phyloP scores from a whole-genome alignment of 2,329 filamentous ascomycete genomes.

The Penicillium sclerotigenum region DNA sequence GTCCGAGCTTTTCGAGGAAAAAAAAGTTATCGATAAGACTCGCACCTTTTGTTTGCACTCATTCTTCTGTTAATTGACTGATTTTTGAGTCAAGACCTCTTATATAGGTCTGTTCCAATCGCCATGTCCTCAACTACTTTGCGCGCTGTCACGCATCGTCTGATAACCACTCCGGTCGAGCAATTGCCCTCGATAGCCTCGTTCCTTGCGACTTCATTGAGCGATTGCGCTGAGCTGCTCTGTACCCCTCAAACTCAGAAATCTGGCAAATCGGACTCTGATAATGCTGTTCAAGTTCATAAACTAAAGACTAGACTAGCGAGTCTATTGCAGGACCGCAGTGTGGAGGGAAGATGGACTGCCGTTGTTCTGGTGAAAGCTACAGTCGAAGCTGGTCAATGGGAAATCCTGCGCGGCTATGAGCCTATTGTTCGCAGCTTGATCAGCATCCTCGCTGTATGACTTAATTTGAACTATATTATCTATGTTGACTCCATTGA shows the following conservation, averaged over 20 bases:
- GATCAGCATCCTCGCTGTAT: conserved; percentile 68
- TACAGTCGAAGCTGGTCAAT: conserved; percentile 75
- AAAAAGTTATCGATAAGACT: conserved; percentile 21
- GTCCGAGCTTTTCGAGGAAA: conserved; percentile 27
- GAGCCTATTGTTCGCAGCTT: conserved; percentile 76
- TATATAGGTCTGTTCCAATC: neutral
- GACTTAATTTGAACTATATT: conserved; percentile 10
- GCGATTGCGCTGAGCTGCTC: conserved; percentile 57
- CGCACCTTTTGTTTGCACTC: neutral
- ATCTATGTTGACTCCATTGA: neutral
- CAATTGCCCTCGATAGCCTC: conserved; percentile 73
- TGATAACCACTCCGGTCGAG: conserved; percentile 67
- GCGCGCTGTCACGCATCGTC: conserved; percentile 46
- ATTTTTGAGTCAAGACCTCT: conserved; percentile 1
- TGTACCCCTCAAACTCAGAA: conserved; percentile 59
- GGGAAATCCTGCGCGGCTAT: conserved; percentile 71
- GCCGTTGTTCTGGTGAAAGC: conserved; percentile 78
- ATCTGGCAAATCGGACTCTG: conserved; percentile 61
- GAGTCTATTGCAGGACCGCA: conserved; percentile 74
- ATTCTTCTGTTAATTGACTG: neutral
- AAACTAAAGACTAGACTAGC: conserved; percentile 77
- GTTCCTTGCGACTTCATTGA: conserved; percentile 59
- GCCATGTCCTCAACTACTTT: conserved; percentile 36
- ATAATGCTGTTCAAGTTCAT: conserved; percentile 69
- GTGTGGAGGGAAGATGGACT: conserved; percentile 69